Percentiles rank a stretch among this genome's conserved stretches.
phyloP scores from a whole-genome alignment of 192 early-diverging fungal species.

The Backusella psychrophila region DNA sequence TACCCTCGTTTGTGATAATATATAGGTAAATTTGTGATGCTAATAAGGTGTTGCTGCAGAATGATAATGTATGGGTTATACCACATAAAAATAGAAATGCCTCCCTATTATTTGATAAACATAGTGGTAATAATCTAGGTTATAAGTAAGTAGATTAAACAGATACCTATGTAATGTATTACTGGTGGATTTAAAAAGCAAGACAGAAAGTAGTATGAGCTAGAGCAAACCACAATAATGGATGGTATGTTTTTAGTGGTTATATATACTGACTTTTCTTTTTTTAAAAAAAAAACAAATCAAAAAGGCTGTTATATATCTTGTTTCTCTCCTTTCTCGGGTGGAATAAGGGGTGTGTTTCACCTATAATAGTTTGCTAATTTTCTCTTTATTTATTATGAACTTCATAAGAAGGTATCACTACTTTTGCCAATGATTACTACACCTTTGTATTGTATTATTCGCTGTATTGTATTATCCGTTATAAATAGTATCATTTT shows the following conservation, averaged over 20 bases:
- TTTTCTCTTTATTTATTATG: not conserved
- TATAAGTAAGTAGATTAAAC: not conserved
- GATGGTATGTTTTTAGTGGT: not conserved
- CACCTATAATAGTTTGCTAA: not conserved
- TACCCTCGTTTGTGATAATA: not conserved
- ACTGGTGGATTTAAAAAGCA: not conserved
- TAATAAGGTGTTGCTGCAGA: not conserved
- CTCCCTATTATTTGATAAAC: not conserved
- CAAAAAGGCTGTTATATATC: not conserved
- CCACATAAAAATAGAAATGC: not conserved
- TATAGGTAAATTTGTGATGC: not conserved
- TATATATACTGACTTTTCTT: not conserved
- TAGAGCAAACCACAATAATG: not conserved
- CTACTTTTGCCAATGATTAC: not conserved
- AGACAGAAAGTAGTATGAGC: not conserved
- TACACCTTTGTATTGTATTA: not conserved
- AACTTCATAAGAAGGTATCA: not conserved
- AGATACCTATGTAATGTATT: not conserved
- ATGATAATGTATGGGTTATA: not conserved
- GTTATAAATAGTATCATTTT: not conserved
- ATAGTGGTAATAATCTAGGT: not conserved
- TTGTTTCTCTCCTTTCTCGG: no score
- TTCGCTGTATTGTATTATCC: not conserved
- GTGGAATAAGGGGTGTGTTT: not conserved
- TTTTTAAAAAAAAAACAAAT: not conserved